A percentile compares a stretch with the other conserved stretches of the same genome.
Conservation (phyloP, 192 early-diverging fungal genomes). For the Gamsiella multidivaricata region DNA sequence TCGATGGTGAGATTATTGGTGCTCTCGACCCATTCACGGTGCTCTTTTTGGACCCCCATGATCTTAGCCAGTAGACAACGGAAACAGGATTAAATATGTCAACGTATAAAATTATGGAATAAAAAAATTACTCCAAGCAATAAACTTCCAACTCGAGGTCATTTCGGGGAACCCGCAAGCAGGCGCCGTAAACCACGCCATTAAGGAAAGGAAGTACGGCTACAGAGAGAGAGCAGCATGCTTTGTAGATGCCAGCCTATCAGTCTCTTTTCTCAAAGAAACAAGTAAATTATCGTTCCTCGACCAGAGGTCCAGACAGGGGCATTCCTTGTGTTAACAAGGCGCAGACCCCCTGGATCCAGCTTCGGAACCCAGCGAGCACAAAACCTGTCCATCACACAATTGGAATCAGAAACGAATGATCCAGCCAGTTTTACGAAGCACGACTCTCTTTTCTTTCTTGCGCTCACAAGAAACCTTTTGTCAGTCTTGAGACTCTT, state of each 20-base stretch:
- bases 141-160: no score
- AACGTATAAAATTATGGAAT: no score
- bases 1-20: constrained; percentile 9
- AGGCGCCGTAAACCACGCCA: no score
- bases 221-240: constrained; percentile 23
- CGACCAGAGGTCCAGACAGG: no score
- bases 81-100: constrained; percentile 7
- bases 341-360: constrained; percentile 17
- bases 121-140: no score
- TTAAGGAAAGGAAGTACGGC: constrained; percentile 14
- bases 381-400: constrained; percentile 14
- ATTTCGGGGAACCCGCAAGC: no score
- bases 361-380: constrained; percentile 15
- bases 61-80: constrained; percentile 9
- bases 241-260: constrained; percentile 16
- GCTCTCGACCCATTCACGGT: constrained; percentile 1
- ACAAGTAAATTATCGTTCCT: no score
- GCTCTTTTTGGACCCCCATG: constrained; percentile 14
- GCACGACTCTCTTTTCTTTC: constrained; percentile 1
- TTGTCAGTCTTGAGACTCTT: no score
- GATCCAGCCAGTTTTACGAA: constrained; percentile 2
- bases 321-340: no score
- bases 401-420: constrained; percentile 19
- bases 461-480: no score
- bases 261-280: constrained; percentile 15